These are phyloP conservation scores for Aspergillus sp. DNA, from an alignment of 2,329 filamentous ascomycete genomes.

Conservation along the genomic window DNA sequence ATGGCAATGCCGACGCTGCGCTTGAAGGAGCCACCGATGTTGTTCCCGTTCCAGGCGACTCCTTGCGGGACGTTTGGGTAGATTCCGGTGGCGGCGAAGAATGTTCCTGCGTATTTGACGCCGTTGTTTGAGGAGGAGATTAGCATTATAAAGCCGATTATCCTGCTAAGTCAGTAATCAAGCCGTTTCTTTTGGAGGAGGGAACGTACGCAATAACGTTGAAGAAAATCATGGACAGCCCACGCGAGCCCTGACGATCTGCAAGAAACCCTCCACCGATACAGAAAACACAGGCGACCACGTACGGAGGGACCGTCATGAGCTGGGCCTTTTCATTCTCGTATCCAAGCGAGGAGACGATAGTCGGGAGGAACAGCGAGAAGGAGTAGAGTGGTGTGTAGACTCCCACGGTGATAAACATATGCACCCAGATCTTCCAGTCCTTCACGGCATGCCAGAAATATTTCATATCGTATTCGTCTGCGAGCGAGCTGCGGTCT, in stretches of 20 bases:
- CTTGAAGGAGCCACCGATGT: constrained; percentile 13
- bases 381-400: constrained; percentile 12
- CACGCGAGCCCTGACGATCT: constrained; percentile 7
- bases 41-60: constrained; percentile 16
- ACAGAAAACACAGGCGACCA: constrained; percentile 8
- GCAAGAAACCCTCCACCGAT: constrained; percentile 10
- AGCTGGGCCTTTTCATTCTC: constrained; percentile 11
- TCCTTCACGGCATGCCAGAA: constrained; percentile 7
- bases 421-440: constrained; percentile 12
- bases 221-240: constrained; percentile 14
- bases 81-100: constrained; percentile 15
- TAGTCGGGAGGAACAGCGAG: constrained; percentile 15
- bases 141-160: constrained; percentile 15
- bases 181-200: neutral
- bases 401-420: constrained; percentile 6
- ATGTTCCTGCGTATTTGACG: constrained; percentile 14
- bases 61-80: constrained; percentile 14
- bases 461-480: constrained; percentile 10
- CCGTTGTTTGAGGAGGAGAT: constrained; percentile 8
- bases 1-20: constrained; percentile 14
- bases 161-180: neutral
- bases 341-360: constrained; percentile 13
- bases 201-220: constrained; percentile 12
- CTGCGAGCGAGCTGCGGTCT: constrained; percentile 11
- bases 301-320: constrained; percentile 13